phyloP scores from a whole-genome alignment of 108 stramenopile genomes.

The Nitzschia sp. region DNA sequence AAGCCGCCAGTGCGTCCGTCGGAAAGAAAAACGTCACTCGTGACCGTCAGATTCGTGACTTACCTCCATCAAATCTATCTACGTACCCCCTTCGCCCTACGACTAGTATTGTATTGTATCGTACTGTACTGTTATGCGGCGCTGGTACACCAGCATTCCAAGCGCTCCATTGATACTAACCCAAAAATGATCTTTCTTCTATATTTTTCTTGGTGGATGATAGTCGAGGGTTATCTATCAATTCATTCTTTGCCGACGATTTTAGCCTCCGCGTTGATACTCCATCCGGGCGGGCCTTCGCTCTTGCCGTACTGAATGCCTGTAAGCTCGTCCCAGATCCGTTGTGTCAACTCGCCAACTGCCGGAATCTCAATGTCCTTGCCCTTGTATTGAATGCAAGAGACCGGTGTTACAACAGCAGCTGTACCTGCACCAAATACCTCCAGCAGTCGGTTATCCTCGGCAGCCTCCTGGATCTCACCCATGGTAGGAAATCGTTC shows the following conservation, averaged over 20 bases:
- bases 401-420: conserved; percentile 92
- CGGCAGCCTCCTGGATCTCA: conserved; percentile 77
- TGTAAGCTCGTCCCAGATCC: conserved; percentile 85
- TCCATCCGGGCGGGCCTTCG: conserved; percentile 67
- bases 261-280: conserved; percentile 24
- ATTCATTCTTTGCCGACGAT: neutral
- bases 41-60: too few relatives aligned
- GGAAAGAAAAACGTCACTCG: too few relatives aligned
- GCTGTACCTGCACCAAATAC: conserved; percentile 97
- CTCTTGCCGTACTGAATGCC: conserved; percentile 89
- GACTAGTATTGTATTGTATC: too few relatives aligned
- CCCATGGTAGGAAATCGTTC: conserved; percentile 82
- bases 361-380: conserved; percentile 75
- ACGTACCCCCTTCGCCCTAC: too few relatives aligned
- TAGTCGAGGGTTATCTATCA: too few relatives aligned
- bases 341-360: conserved; percentile 77
- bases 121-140: too few relatives aligned
- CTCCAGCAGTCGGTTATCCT: conserved; percentile 85
- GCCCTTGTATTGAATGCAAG: conserved; percentile 81
- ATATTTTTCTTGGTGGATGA: too few relatives aligned
- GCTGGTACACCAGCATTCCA: too few relatives aligned
- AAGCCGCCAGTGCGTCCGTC: too few relatives aligned
- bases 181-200: too few relatives aligned
- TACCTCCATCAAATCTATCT: too few relatives aligned
- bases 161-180: too few relatives aligned